These are phyloP conservation scores for Lentinula boryana DNA, from an alignment of 768 basidiomycete genomes.

Conservation along the genomic window DNA sequence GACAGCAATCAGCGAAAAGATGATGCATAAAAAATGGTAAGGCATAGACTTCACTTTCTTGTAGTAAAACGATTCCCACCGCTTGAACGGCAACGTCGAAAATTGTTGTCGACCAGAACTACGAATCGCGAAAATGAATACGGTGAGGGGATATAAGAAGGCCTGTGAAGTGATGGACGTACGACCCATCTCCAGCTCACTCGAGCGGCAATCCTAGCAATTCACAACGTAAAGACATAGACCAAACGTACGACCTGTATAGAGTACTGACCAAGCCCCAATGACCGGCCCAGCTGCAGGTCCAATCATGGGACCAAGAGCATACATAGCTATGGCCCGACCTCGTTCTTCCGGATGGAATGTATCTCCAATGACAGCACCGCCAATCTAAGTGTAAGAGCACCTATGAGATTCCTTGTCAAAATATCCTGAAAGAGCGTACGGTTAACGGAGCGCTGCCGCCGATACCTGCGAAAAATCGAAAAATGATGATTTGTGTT, in stretches of 20 bases:
- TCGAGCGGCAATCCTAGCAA: slow-evolving; percentile 44
- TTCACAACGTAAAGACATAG: not conserved
- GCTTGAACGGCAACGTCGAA: slow-evolving; percentile 49
- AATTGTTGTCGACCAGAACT: slow-evolving; percentile 68
- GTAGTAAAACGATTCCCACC: slow-evolving; percentile 48
- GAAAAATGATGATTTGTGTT: slow-evolving; percentile 41
- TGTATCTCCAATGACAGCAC: slow-evolving; percentile 60
- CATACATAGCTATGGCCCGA: slow-evolving; percentile 56
- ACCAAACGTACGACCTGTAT: not conserved
- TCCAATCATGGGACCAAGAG: slow-evolving; percentile 59
- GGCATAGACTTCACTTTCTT: slow-evolving; percentile 42
- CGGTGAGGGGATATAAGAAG: not conserved
- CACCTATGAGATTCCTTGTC: too few relatives aligned
- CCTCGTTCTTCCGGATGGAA: slow-evolving; percentile 60
- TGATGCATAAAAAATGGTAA: not conserved
- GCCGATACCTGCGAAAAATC: slow-evolving; percentile 48
- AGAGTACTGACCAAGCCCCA: slow-evolving; percentile 44
- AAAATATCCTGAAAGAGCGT: not conserved
- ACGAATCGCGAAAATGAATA: not conserved
- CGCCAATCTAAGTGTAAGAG: slow-evolving; percentile 37
- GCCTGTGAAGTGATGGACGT: slow-evolving; percentile 15
- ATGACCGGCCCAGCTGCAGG: slow-evolving; percentile 60
- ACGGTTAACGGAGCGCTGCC: slow-evolving; percentile 49
- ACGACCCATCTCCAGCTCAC: slow-evolving; percentile 74
- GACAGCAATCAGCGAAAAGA: slow-evolving; percentile 22